These are phyloP conservation scores for Penicillium frequentans DNA, from an alignment of 2,329 filamentous ascomycete species.

Conservation along the genomic window DNA sequence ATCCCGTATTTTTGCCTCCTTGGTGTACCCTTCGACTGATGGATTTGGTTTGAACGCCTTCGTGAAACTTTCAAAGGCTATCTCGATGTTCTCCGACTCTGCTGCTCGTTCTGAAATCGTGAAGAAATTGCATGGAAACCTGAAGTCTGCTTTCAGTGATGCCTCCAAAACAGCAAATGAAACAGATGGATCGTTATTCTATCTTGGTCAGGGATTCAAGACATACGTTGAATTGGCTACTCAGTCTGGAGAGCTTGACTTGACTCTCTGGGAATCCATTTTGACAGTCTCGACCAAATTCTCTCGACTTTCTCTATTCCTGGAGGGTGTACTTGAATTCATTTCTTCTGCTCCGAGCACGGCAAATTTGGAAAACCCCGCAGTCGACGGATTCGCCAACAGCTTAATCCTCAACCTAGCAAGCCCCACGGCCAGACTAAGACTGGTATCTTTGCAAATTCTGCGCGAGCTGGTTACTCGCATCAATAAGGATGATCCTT, in stretches of 20 bases:
- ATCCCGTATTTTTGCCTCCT: constrained; percentile 68
- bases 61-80: constrained; percentile 62
- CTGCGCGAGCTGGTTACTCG: constrained; percentile 60
- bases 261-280: constrained; percentile 64
- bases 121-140: constrained; percentile 64
- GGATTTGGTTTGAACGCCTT: constrained; percentile 68
- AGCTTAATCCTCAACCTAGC: constrained; percentile 73
- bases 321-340: constrained; percentile 61
- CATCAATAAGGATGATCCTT: constrained; percentile 49
- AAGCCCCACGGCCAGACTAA: constrained; percentile 71
- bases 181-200: constrained; percentile 50
- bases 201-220: constrained; percentile 72
- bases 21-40: constrained; percentile 58
- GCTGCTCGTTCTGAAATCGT: constrained; percentile 67
- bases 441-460: constrained; percentile 71
- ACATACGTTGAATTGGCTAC: constrained; percentile 68
- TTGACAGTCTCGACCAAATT: constrained; percentile 67
- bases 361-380: constrained; percentile 48
- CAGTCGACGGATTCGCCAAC: constrained; percentile 62
- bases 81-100: constrained; percentile 58
- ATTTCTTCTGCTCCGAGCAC: constrained; percentile 30
- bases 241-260: constrained; percentile 58
- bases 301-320: constrained; percentile 64
- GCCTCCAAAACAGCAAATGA: constrained; percentile 61
- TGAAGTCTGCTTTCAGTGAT: constrained; percentile 64